phyloP scores from a whole-genome alignment of 768 basidiomycete species.

The Lactarius evosmus region DNA sequence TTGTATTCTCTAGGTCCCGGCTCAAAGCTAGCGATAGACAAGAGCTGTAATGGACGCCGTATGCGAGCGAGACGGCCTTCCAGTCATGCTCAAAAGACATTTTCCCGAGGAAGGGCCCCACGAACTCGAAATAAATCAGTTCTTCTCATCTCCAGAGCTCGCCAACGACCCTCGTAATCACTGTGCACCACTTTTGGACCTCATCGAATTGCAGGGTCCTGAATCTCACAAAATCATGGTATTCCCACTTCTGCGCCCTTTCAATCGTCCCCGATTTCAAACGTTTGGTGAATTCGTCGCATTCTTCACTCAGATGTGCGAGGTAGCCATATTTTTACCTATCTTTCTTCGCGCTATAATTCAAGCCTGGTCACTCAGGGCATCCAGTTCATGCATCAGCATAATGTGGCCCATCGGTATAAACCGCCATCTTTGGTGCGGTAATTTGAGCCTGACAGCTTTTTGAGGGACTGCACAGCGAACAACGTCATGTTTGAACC shows the following conservation, averaged over 20 bases:
- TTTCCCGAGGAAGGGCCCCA: conserved; percentile 12
- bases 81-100: conserved; percentile 21
- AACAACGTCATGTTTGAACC: conserved; percentile 35
- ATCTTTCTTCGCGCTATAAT: background rate
- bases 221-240: conserved; percentile 31
- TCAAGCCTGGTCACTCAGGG: conserved; percentile 23
- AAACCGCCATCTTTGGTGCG: conserved; percentile 7
- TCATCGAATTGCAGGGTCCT: conserved; percentile 23
- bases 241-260: conserved; percentile 36
- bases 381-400: conserved; percentile 29
- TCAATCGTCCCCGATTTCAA: conserved; percentile 34
- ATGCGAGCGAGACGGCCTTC: conserved; percentile 6
- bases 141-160: conserved; percentile 25
- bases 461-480: conserved; percentile 22
- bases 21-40: conserved; percentile 4
- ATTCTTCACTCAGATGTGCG: conserved; percentile 37
- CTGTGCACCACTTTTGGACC: conserved; percentile 30
- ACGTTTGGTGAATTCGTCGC: conserved; percentile 39
- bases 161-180: conserved; percentile 33
- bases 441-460: background rate
- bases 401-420: conserved; percentile 34
- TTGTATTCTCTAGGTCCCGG: background rate
- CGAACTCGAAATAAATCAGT: conserved; percentile 11
- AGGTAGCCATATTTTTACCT: conserved; percentile 31
- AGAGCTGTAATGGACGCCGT: conserved; percentile 24